Percentiles rank a stretch among this genome's conserved stretches.
Conservation (phyloP, 805 yeast genomes). For the Schizosaccharomyces cryophilus region DNA sequence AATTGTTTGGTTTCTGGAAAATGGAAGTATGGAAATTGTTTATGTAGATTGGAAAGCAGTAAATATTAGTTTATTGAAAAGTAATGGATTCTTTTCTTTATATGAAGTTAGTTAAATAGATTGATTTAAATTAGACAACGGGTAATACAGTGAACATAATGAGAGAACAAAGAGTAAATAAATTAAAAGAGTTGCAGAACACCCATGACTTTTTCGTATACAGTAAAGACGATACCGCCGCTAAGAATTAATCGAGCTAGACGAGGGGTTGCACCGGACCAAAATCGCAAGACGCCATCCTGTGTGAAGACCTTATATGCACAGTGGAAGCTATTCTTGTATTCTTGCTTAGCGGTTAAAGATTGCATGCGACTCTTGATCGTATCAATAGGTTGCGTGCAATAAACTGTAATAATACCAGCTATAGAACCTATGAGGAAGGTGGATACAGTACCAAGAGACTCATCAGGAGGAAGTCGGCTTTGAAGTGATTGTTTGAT, state of each 20-base stretch:
- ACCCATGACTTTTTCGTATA: conserved; percentile 67
- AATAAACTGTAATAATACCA: conserved; percentile 66
- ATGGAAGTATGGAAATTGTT: too few relatives aligned
- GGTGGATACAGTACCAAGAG: conserved; percentile 54
- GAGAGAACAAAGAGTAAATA: too few relatives aligned
- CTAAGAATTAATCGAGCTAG: conserved; percentile 73
- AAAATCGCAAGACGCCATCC: conserved; percentile 74
- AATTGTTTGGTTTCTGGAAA: too few relatives aligned
- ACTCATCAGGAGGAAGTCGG: conserved; percentile 31
- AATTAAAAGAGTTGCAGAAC: not conserved
- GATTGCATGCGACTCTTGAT: conserved; percentile 96
- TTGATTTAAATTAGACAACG: too few relatives aligned
- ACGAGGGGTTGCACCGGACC: conserved; percentile 98
- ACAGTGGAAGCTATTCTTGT: conserved; percentile 58
- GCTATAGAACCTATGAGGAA: conserved; percentile 78
- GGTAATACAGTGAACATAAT: too few relatives aligned
- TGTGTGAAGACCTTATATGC: conserved; percentile 54
- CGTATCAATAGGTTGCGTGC: conserved; percentile 83
- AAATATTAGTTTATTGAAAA: too few relatives aligned
- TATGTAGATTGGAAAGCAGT: too few relatives aligned
- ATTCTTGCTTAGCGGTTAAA: conserved; percentile 45
- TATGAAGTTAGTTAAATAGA: too few relatives aligned
- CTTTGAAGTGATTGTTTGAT: conserved; percentile 25
- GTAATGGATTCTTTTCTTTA: too few relatives aligned
- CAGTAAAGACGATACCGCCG: conserved; percentile 94